These are phyloP conservation scores for Raphanus hybrid DNA, from an alignment of 441 rosid species.

Conservation along the genomic window DNA sequence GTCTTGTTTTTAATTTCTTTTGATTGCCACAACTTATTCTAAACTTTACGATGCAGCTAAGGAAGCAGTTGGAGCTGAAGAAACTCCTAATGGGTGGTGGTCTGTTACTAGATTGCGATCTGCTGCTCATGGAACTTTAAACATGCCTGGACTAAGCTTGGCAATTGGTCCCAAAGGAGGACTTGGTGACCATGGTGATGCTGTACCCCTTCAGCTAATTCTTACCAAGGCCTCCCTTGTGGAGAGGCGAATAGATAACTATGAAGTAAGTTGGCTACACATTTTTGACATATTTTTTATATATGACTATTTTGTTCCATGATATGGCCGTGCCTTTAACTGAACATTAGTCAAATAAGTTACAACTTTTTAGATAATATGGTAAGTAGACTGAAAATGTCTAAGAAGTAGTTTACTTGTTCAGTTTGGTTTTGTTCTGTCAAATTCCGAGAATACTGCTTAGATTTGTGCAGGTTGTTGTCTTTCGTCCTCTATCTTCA, in stretches of 20 bases:
- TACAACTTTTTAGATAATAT: slow-evolving; percentile 15
- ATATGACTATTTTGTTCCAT: slow-evolving; percentile 13
- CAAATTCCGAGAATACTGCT: slow-evolving; percentile 80
- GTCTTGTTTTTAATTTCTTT: slow-evolving; percentile 9
- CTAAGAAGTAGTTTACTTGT: slow-evolving; percentile 20
- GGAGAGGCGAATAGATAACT: slow-evolving; percentile 97
- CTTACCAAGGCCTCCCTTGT: slow-evolving; percentile 92
- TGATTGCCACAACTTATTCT: slow-evolving; percentile 5
- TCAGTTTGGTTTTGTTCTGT: slow-evolving; percentile 43
- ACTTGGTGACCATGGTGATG: slow-evolving; percentile 97
- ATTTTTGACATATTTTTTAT: slow-evolving; percentile 9
- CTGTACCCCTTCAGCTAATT: slow-evolving; percentile 86
- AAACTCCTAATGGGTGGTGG: slow-evolving; percentile 96
- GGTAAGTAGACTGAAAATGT: slow-evolving; percentile 11
- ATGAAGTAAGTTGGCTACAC: slow-evolving; percentile 87
- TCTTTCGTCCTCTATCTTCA: slow-evolving; percentile 89
- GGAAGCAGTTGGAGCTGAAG: slow-evolving; percentile 95
- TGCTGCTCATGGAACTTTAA: slow-evolving; percentile 95
- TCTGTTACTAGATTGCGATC: slow-evolving; percentile 93
- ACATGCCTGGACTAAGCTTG: slow-evolving; percentile 81
- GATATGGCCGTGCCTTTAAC: slow-evolving; percentile 9
- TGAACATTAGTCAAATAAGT: slow-evolving; percentile 14
- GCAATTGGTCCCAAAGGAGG: slow-evolving; percentile 96
- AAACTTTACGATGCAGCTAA: slow-evolving; percentile 61
- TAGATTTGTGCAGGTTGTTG: slow-evolving; percentile 99